These are phyloP conservation scores for Pulveroboletus ravenelii DNA, from an alignment of 768 basidiomycete species.

Conservation along the genomic window DNA sequence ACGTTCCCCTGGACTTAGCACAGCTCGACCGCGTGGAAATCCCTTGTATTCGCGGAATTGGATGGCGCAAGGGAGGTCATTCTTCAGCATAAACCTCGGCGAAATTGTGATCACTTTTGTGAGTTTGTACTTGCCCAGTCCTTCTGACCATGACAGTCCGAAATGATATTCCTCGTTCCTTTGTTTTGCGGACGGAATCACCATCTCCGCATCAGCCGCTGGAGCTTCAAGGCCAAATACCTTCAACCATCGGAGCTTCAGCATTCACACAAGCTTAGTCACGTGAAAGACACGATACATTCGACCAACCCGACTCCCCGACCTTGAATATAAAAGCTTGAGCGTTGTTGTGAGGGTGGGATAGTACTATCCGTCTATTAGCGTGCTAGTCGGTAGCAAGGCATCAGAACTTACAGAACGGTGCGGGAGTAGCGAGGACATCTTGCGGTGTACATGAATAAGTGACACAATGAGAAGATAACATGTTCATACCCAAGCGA, in stretches of 20 bases:
- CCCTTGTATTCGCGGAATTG: slow-evolving; percentile 84
- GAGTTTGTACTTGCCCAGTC: slow-evolving; percentile 94
- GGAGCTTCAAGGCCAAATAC: slow-evolving; percentile 89
- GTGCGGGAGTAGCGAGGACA: slow-evolving; percentile 48
- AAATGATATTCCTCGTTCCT: slow-evolving; percentile 68
- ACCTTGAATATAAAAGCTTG: slow-evolving; percentile 81
- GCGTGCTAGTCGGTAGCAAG: slow-evolving; percentile 2
- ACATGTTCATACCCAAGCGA: slow-evolving; percentile 44
- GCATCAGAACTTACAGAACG: slow-evolving; percentile 65
- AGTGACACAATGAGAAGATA: slow-evolving; percentile 11
- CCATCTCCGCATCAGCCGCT: slow-evolving; percentile 80
- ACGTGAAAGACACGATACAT: slow-evolving; percentile 39
- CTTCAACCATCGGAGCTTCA: slow-evolving; percentile 34
- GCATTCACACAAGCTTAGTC: not conserved
- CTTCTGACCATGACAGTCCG: slow-evolving; percentile 90
- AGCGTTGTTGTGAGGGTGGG: slow-evolving; percentile 73
- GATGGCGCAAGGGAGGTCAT: slow-evolving; percentile 63
- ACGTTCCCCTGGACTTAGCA: slow-evolving; percentile 64
- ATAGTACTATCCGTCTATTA: slow-evolving; percentile 58
- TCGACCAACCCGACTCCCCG: slow-evolving; percentile 86
- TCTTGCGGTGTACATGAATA: slow-evolving; percentile 31
- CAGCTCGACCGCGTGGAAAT: slow-evolving; percentile 54
- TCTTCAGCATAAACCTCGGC: slow-evolving; percentile 88
- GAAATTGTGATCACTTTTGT: slow-evolving; percentile 89
- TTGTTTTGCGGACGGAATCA: slow-evolving; percentile 58